phyloP scores from a whole-genome alignment of 805 yeast genomes.

The Sugiyamaella lignohabitans region DNA sequence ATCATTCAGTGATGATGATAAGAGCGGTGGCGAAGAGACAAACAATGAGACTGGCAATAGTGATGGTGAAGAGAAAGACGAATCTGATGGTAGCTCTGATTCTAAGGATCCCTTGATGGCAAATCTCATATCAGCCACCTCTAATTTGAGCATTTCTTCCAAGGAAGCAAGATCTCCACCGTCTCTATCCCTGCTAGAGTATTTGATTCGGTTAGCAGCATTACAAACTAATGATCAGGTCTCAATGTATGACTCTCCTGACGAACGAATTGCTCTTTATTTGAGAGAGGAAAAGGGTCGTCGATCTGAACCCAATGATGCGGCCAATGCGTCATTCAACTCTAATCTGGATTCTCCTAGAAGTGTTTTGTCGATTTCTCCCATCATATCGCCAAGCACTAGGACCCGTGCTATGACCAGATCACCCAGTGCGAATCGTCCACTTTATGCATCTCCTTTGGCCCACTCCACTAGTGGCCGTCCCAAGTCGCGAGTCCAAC shows the following conservation, averaged over 20 bases:
- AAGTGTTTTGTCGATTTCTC: no score
- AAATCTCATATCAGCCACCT: no score
- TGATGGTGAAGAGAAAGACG: slow-evolving; percentile 21
- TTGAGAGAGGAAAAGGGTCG: slow-evolving; percentile 46
- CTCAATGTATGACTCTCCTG: slow-evolving; percentile 49
- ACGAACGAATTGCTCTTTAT: slow-evolving; percentile 58
- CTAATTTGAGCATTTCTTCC: no score
- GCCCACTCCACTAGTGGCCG: no score
- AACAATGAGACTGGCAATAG: slow-evolving; percentile 2
- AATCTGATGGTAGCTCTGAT: slow-evolving; percentile 3
- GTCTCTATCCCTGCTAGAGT: slow-evolving; percentile 57
- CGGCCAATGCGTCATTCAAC: not conserved
- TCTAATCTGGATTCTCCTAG: no score
- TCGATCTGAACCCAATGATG: slow-evolving; percentile 3
- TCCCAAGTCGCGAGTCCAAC: no score
- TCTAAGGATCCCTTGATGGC: no score
- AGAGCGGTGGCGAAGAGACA: slow-evolving; percentile 22
- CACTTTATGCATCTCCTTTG: no score
- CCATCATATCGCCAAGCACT: no score
- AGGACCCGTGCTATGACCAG: no score
- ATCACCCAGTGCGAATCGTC: no score
- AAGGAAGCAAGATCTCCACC: slow-evolving; percentile 12
- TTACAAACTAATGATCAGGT: slow-evolving; percentile 55
- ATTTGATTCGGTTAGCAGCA: slow-evolving; percentile 51
- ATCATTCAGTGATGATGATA: slow-evolving; percentile 20